phyloP scores from a whole-genome alignment of 2,329 filamentous ascomycete species.

The Rhynchosporium agropyri region DNA sequence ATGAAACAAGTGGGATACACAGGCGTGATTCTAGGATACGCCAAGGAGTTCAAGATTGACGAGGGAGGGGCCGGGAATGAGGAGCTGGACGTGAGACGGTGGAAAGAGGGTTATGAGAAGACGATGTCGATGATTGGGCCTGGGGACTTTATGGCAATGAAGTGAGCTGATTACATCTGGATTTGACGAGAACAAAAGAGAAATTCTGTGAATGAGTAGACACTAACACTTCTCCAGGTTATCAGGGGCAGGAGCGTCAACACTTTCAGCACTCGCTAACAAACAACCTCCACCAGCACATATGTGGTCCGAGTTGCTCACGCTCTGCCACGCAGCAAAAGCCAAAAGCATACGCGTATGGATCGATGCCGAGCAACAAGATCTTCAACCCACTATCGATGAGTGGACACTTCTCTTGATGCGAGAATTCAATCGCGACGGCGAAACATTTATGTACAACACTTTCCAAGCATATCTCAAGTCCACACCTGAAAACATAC shows the following conservation, averaged over 20 bases:
- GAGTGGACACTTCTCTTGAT: slow-evolving; percentile 56
- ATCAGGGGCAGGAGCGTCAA: slow-evolving; percentile 51
- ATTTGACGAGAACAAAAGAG: background rate
- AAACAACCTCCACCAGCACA: slow-evolving; percentile 47
- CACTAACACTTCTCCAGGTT: slow-evolving; percentile 41
- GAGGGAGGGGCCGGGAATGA: slow-evolving; percentile 16
- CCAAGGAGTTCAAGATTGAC: slow-evolving; percentile 62
- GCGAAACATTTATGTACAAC: slow-evolving; percentile 50
- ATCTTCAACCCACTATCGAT: slow-evolving; percentile 54
- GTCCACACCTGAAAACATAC: slow-evolving; percentile 49
- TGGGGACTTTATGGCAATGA: slow-evolving; percentile 56
- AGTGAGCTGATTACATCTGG: slow-evolving; percentile 43
- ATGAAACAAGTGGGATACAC: slow-evolving; percentile 75
- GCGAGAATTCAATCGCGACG: slow-evolving; percentile 52
- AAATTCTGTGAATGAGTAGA: slow-evolving; percentile 3
- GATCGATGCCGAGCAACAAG: slow-evolving; percentile 57
- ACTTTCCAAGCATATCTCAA: slow-evolving; percentile 58
- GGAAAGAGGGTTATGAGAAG: slow-evolving; percentile 55
- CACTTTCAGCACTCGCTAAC: slow-evolving; percentile 47
- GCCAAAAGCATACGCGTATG: slow-evolving; percentile 48
- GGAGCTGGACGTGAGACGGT: slow-evolving; percentile 36
- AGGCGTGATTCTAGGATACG: slow-evolving; percentile 83
- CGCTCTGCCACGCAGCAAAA: slow-evolving; percentile 27
- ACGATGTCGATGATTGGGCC: slow-evolving; percentile 55
- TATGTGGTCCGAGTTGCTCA: slow-evolving; percentile 47